These are phyloP conservation scores for Solanum gracilifrons DNA, from an alignment of 257 asterid species.

Conservation along the genomic window DNA sequence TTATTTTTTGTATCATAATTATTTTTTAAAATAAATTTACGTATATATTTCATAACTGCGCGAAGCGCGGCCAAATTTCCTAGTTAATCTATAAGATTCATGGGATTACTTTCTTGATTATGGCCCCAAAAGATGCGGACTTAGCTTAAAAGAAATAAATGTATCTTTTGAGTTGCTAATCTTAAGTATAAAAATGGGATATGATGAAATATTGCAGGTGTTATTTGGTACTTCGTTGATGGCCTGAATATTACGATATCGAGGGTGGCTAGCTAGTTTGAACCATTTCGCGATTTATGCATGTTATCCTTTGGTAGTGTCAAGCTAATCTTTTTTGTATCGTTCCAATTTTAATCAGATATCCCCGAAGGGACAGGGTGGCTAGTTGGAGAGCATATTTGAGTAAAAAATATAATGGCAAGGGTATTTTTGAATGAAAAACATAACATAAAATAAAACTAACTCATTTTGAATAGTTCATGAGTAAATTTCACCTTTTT, in stretches of 20 bases:
- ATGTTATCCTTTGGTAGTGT: too few relatives aligned
- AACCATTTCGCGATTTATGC: too few relatives aligned
- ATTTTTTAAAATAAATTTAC: too few relatives aligned
- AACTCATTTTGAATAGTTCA: not conserved
- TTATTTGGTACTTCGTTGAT: not conserved
- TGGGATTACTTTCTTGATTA: not conserved
- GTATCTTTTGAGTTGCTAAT: not conserved
- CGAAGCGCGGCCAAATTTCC: too few relatives aligned
- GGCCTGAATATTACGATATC: not conserved
- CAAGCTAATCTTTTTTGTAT: too few relatives aligned
- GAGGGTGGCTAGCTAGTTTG: not conserved
- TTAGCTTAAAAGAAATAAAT: not conserved
- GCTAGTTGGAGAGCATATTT: not conserved
- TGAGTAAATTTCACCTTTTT: not conserved
- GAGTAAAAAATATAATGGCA: not conserved
- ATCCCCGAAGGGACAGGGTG: not conserved
- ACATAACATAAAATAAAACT: too few relatives aligned
- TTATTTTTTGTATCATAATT: too few relatives aligned
- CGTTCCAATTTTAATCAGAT: too few relatives aligned
- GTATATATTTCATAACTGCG: too few relatives aligned
- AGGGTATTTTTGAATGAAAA: not conserved
- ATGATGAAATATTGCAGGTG: not conserved
- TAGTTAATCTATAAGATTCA: not conserved
- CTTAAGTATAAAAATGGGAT: not conserved
- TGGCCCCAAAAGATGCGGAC: not conserved